phyloP scores from a whole-genome alignment of 305 asterid genomes.

The Salvia sclarea region DNA sequence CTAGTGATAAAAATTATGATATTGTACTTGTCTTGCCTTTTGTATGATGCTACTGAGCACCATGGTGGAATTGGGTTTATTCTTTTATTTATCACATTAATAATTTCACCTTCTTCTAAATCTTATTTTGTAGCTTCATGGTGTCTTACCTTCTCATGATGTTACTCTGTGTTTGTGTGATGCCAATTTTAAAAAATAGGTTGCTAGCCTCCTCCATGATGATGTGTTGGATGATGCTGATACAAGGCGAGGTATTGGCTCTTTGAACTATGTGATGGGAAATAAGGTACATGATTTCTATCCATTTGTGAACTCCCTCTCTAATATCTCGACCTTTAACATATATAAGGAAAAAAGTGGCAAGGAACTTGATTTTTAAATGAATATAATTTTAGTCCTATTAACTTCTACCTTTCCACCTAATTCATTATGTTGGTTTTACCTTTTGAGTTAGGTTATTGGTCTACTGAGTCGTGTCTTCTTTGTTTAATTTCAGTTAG shows the following conservation, averaged over 20 bases:
- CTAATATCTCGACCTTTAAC: neutral
- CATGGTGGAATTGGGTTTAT: conserved; percentile 2
- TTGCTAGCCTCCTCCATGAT: conserved; percentile 98
- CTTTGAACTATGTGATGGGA: conserved; percentile 88
- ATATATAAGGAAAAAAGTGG: conserved; percentile 4
- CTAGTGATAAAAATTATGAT: neutral
- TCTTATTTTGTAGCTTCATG: conserved; percentile 7
- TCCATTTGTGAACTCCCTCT: neutral
- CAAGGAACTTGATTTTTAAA: neutral
- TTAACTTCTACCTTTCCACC: neutral
- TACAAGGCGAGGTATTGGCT: conserved; percentile 86
- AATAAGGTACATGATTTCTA: conserved; percentile 63
- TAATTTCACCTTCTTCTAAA: neutral
- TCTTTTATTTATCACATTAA: neutral
- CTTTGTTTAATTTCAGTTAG: conserved; percentile 57
- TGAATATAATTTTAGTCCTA: neutral
- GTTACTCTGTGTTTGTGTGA: neutral
- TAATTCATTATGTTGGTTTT: neutral
- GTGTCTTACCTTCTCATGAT: conserved; percentile 4
- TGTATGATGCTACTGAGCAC: conserved; percentile 5
- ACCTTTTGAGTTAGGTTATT: neutral
- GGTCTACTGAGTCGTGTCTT: conserved; percentile 26
- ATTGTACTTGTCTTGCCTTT: neutral
- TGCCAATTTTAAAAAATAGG: conserved; percentile 43
- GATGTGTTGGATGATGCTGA: conserved; percentile 98